Percentiles rank a stretch among this genome's conserved stretches.
phyloP scores from a whole-genome alignment of 2,329 filamentous ascomycete species.

The Penicillium aurantiogriseum region DNA sequence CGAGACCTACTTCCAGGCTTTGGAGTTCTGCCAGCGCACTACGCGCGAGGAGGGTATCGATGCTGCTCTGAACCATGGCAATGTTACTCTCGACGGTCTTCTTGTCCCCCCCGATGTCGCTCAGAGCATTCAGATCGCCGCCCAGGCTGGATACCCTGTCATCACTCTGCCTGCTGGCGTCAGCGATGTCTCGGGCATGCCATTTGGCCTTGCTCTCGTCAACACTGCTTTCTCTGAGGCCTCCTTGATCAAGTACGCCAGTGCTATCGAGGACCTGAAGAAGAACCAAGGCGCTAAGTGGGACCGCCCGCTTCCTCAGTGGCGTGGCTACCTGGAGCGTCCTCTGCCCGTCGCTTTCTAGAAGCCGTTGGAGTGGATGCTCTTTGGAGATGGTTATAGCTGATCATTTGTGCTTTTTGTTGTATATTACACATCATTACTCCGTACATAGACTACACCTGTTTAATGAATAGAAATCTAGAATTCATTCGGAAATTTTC shows the following conservation, averaged over 20 bases:
- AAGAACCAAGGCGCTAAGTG: constrained; percentile 43
- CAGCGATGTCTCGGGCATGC: constrained; percentile 56
- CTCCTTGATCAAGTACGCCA: constrained; percentile 59
- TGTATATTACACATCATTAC: constrained; percentile 9
- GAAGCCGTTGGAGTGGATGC: background rate
- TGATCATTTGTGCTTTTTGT: background rate
- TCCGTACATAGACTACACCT: constrained; percentile 2
- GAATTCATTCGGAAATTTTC: background rate
- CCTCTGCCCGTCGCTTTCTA: constrained; percentile 37
- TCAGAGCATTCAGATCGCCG: constrained; percentile 67
- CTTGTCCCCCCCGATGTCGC: constrained; percentile 68
- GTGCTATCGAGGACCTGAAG: constrained; percentile 62
- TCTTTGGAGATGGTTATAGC: background rate
- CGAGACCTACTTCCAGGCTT: constrained; percentile 65
- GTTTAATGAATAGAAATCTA: constrained; percentile 3
- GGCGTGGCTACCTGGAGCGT: constrained; percentile 51
- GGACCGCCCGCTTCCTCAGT: constrained; percentile 52
- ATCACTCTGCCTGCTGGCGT: constrained; percentile 66
- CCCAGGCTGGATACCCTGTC: constrained; percentile 73
- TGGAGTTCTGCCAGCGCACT: constrained; percentile 59
- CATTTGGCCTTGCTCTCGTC: constrained; percentile 60
- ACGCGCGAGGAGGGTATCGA: constrained; percentile 68
- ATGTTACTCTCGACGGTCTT: constrained; percentile 56
- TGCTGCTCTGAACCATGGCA: constrained; percentile 56
- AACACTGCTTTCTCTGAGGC: constrained; percentile 62